These are phyloP conservation scores for Aspergillus bertholletiae DNA, from an alignment of 495 filamentous ascomycete species.

Conservation along the genomic window DNA sequence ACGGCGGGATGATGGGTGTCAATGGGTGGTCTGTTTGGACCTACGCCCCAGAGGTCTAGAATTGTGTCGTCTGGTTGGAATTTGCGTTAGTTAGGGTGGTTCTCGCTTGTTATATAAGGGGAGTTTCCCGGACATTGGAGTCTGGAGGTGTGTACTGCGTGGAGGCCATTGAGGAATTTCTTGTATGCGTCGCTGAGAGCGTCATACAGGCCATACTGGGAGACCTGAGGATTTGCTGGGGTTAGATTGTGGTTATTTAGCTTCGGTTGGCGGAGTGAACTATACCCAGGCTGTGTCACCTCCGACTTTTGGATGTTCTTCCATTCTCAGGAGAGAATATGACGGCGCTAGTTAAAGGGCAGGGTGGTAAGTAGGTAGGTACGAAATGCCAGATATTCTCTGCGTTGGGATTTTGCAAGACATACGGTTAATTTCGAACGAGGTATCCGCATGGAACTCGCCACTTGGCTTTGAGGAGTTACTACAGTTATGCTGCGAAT, in stretches of 20 bases:
- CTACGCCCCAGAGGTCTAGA: constrained; percentile 45
- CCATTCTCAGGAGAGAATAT: constrained; percentile 52
- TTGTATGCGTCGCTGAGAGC: constrained; percentile 42
- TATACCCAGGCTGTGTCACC: constrained; percentile 49
- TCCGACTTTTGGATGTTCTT: constrained; percentile 51
- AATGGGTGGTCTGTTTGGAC: constrained; percentile 47
- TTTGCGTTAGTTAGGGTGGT: constrained; percentile 19
- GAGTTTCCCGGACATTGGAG: constrained; percentile 30
- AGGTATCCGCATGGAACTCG: constrained; percentile 51
- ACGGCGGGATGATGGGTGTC: constrained; percentile 54
- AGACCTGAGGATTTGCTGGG: constrained; percentile 27
- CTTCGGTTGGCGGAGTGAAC: neutral
- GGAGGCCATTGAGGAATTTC: constrained; percentile 44
- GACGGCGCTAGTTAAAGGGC: constrained; percentile 27
- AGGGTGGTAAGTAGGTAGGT: neutral
- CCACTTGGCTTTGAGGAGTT: constrained; percentile 26
- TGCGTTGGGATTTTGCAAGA: too few relatives aligned
- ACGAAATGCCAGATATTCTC: too few relatives aligned
- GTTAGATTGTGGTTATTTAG: too few relatives aligned
- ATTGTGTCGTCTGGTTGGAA: constrained; percentile 21
- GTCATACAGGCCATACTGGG: constrained; percentile 50
- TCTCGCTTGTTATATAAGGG: constrained; percentile 14
- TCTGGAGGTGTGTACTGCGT: constrained; percentile 48
- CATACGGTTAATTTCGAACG: constrained; percentile 47
- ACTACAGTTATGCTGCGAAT: too few relatives aligned